phyloP scores from a whole-genome alignment of 2,329 filamentous ascomycete species.

The Penicillium sp. region DNA sequence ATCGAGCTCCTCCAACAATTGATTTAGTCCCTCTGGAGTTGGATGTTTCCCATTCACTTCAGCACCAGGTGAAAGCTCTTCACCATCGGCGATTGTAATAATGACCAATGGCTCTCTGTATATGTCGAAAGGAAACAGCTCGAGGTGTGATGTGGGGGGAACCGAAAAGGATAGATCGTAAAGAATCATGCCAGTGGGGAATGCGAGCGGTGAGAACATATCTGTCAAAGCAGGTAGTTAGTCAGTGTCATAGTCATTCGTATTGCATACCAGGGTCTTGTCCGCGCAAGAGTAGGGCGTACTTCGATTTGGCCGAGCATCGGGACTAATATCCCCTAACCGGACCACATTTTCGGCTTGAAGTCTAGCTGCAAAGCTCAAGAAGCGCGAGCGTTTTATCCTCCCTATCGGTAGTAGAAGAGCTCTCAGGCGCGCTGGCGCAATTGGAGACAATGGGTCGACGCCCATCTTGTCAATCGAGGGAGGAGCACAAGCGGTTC shows the following conservation, averaged over 20 bases:
- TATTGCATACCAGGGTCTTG: not conserved
- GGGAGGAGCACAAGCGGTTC: constrained; percentile 29
- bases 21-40: constrained; percentile 33
- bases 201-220: constrained; percentile 88
- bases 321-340: constrained; percentile 77
- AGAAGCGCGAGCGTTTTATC: constrained; percentile 76
- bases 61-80: constrained; percentile 51
- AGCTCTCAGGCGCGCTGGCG: constrained; percentile 83
- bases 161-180: constrained; percentile 80
- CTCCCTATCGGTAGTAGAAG: constrained; percentile 80
- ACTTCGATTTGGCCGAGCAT: constrained; percentile 81
- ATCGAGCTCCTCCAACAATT: constrained; percentile 58
- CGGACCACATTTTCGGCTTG: constrained; percentile 74
- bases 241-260: not conserved
- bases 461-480: constrained; percentile 66
- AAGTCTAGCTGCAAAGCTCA: constrained; percentile 70
- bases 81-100: constrained; percentile 77
- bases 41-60: constrained; percentile 30
- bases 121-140: constrained; percentile 81
- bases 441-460: constrained; percentile 84
- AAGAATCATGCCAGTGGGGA: constrained; percentile 76
- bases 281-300: constrained; percentile 34
- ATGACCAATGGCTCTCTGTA: constrained; percentile 79
- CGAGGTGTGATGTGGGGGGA: constrained; percentile 70
- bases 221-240: constrained; percentile 49